Conservation (phyloP, 2,329 filamentous ascomycete species). For the Ophiostoma sp. region DNA sequence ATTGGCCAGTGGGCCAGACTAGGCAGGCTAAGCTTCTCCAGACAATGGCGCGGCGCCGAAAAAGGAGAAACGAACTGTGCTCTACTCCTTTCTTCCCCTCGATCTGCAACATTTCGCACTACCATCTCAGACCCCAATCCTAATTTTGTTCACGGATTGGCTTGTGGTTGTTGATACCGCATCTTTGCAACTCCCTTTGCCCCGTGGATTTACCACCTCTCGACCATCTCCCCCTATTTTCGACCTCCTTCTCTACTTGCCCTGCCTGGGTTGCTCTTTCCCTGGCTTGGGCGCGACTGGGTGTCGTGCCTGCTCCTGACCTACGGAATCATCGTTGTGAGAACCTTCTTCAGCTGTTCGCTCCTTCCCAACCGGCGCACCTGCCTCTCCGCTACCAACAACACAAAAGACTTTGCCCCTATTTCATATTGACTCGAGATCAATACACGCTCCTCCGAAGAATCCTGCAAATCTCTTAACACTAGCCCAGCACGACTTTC, state of each 20-base stretch:
- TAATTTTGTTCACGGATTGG: neutral
- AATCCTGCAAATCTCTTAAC: neutral
- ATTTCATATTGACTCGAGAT: neutral
- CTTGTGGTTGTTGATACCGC: neutral
- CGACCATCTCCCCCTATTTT: neutral
- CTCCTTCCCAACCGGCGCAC: neutral
- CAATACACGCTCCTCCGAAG: neutral
- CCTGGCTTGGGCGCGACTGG: neutral
- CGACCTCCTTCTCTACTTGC: neutral
- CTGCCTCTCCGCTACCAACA: neutral
- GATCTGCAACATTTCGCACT: constrained; percentile 17
- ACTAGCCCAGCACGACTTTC: neutral
- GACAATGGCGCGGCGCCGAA: constrained; percentile 7
- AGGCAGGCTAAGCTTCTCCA: constrained; percentile 10
- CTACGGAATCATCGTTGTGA: neutral
- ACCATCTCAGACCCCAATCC: neutral
- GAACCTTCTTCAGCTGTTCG: neutral
- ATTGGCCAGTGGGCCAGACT: neutral
- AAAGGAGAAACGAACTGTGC: neutral
- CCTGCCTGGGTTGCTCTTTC: neutral
- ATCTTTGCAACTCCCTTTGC: neutral
- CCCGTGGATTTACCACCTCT: neutral
- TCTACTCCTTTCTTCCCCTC: constrained; percentile 1
- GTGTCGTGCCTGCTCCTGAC: neutral
- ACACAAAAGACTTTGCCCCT: neutral